Conservation (phyloP, 2,329 filamentous ascomycete species). For the Botrytis deweyae region DNA sequence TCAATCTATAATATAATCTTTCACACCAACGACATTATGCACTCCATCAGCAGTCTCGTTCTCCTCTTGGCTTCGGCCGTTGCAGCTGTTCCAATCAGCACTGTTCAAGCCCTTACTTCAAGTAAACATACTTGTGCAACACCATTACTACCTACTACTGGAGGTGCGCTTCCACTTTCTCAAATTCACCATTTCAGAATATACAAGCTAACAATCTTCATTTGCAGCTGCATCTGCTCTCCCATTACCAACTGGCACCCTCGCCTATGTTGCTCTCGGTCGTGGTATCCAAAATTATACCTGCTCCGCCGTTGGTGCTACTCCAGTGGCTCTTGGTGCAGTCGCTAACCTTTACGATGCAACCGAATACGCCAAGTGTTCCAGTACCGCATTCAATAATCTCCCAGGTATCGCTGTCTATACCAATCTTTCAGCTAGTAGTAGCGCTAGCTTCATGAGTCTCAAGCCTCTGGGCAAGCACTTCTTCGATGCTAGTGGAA, state of each 20-base stretch:
- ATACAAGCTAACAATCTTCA: conserved; percentile 1
- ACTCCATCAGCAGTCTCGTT: neutral
- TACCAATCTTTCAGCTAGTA: conserved; percentile 20
- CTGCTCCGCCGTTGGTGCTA: conserved; percentile 30
- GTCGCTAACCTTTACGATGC: conserved; percentile 39
- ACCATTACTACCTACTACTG: conserved; percentile 3
- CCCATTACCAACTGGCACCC: conserved; percentile 29
- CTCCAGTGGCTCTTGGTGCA: conserved; percentile 33
- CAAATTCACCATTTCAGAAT: neutral
- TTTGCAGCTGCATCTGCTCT: conserved; percentile 31
- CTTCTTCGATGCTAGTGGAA: conserved; percentile 35
- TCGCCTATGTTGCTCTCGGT: conserved; percentile 38
- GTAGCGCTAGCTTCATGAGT: conserved; percentile 11
- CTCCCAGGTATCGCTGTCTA: conserved; percentile 32
- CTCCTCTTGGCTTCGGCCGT: conserved; percentile 1
- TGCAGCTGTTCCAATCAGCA: conserved; percentile 6
- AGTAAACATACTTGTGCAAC: neutral
- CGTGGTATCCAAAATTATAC: conserved; percentile 40
- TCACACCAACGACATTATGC: neutral
- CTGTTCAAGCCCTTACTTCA: neutral
- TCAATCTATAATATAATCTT: neutral
- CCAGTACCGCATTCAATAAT: conserved; percentile 23
- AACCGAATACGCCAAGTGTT: conserved; percentile 31
- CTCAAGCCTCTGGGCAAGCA: conserved; percentile 33
- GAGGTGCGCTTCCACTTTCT: conserved; percentile 5